Percentiles rank a stretch among this genome's conserved stretches.
These are phyloP conservation scores for Cucumis melo DNA, from an alignment of 306 rosid genomes.

Conservation along the genomic window DNA sequence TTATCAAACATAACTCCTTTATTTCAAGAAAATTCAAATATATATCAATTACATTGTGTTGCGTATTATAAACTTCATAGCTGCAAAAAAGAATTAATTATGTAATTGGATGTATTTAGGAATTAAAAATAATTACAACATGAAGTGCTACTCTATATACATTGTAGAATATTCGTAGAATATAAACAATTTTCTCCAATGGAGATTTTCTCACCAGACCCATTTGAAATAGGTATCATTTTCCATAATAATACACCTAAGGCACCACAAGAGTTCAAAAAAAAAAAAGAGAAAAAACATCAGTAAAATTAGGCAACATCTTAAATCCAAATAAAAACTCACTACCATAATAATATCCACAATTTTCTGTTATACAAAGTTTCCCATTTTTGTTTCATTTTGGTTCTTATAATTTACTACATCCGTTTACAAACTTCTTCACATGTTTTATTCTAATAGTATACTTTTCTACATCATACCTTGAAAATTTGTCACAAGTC, in stretches of 20 bases:
- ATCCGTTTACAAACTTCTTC: neutral
- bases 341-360: neutral
- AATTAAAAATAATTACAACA: neutral
- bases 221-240: slow-evolving; percentile 14
- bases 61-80: too few species aligned
- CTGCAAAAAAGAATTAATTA: too few species aligned
- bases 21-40: too few species aligned
- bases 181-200: neutral
- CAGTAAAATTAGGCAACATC: neutral
- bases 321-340: neutral
- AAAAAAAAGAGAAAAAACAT: too few species aligned
- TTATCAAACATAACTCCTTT: too few species aligned
- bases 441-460: neutral
- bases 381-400: neutral
- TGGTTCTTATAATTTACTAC: neutral
- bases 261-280: neutral
- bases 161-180: neutral
- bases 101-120: neutral
- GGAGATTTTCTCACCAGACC: neutral
- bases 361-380: neutral
- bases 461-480: neutral
- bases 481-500: neutral
- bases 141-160: neutral
- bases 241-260: slow-evolving; percentile 50
- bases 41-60: too few species aligned